Conservation (phyloP, 768 basidiomycete genomes). For the Termitomyces bulborhizus region DNA sequence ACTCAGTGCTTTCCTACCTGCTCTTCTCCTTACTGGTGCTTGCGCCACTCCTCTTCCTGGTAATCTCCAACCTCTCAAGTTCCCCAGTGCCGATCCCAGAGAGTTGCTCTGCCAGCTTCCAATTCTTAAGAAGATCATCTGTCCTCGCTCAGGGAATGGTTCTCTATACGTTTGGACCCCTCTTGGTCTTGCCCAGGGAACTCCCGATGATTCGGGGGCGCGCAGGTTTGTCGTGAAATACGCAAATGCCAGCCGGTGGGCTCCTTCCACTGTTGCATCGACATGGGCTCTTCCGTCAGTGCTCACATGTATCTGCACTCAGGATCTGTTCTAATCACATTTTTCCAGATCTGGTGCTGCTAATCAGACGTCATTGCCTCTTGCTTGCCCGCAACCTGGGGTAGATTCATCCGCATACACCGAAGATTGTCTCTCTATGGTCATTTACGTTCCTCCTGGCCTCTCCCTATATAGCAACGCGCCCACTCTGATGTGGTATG, state of each 20-base stretch:
- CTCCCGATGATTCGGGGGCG: constrained; percentile 39
- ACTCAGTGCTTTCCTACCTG: constrained; percentile 24
- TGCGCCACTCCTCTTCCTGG: constrained; percentile 24
- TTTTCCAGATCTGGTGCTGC: constrained; percentile 40
- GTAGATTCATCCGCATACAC: constrained; percentile 42
- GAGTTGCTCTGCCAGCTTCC: constrained; percentile 43
- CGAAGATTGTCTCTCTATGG: constrained; percentile 82
- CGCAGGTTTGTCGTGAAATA: constrained; percentile 63
- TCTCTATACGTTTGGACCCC: constrained; percentile 33
- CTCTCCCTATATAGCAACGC: constrained; percentile 26
- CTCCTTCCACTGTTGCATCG: constrained; percentile 43
- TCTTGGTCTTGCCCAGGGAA: constrained; percentile 52
- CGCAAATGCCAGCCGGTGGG: constrained; percentile 58
- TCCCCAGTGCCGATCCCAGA: constrained; percentile 30
- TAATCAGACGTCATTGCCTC: constrained; percentile 51
- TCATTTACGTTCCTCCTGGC: constrained; percentile 59
- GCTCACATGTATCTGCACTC: not conserved
- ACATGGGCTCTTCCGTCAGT: constrained; percentile 63
- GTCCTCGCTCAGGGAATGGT: constrained; percentile 28
- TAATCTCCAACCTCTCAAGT: constrained; percentile 15
- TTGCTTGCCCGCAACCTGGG: constrained; percentile 64
- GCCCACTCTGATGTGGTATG: constrained; percentile 59
- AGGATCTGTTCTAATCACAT: not conserved
- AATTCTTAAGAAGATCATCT: constrained; percentile 34
- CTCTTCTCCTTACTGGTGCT: constrained; percentile 23